These are phyloP conservation scores for Trichoderma guizhouense DNA, from an alignment of 2,329 filamentous ascomycete genomes.

Conservation along the genomic window DNA sequence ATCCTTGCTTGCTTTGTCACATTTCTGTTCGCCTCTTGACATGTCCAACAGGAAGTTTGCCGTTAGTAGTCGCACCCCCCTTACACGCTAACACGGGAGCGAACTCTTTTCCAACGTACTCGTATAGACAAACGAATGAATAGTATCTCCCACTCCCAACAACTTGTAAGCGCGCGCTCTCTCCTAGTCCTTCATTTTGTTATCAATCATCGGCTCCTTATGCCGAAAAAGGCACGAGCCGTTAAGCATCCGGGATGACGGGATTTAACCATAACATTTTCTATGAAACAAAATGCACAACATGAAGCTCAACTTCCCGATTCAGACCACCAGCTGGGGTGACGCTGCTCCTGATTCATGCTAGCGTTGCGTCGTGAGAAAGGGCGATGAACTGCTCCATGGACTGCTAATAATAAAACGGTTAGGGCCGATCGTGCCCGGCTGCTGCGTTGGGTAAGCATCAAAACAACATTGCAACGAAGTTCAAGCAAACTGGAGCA, in stretches of 20 bases:
- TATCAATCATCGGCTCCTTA: background rate
- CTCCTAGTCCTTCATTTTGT: background rate
- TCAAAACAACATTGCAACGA: background rate
- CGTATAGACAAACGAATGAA: background rate
- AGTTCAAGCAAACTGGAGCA: background rate
- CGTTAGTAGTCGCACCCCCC: background rate
- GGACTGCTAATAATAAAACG: background rate
- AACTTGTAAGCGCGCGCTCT: background rate
- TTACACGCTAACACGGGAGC: background rate
- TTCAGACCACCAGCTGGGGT: background rate
- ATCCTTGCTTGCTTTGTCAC: background rate
- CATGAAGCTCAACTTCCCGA: constrained; percentile 1
- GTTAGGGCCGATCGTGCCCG: background rate
- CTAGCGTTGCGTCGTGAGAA: background rate
- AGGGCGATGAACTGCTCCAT: background rate
- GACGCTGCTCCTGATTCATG: background rate
- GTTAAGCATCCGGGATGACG: background rate
- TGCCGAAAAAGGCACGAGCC: background rate
- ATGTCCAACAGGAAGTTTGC: background rate
- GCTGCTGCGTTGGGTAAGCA: background rate
- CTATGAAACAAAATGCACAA: background rate
- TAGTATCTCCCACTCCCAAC: background rate
- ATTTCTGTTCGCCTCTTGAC: background rate
- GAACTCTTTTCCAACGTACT: background rate
- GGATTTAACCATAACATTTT: constrained; percentile 1